Evolutionary conservation across 164 flowering plant genomes (phyloP), one percentile per base, ranked within the genome.

Genomic region (Protea cynaroides): DNA sequence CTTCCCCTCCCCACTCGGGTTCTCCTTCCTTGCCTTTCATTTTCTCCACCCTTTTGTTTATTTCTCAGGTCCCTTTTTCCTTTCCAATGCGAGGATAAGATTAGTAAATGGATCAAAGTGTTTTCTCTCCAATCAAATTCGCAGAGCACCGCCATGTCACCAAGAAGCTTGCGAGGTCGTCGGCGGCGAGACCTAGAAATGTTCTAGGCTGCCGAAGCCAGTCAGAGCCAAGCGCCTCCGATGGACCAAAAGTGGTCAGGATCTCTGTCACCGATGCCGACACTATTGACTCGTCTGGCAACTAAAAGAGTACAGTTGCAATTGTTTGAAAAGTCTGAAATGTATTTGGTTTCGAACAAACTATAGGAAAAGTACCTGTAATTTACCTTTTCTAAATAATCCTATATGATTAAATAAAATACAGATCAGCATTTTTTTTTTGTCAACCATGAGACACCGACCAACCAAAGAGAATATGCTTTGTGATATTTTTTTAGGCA

Each of bases 211-310:
- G 58, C 38, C 37, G 8, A 37, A 25, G 8, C 22, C 43, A 13
- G 6, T 38, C 2, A 6, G 18, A 49, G 15, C 11, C 36, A 49
- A 43, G 51, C 12, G 54, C 58, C 7, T 59, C 46, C 37, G 46
- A 4, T 7, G 37, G 64, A 11, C 80, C 81, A 14, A 79, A 71
- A 56, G 62, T 79, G 8, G 83, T 92, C 0, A 74, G 92, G 29
- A 72, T 92, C 15, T 78, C 85, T 0, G 76, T 88, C 1, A 84
- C 92, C 7, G 98, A 92, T 70, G 80, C 80, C 0, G 81, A 92
- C 61, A 97, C 98, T 0, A 92, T 97, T 0, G 98, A 92, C 72
- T 92, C 98, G 0, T 90, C 97, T n/a, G n/a, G n/a, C n/a, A n/a
- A n/a, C n/a, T n/a, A n/a, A n/a, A n/a, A n/a, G n/a, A n/a, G n/a